Base-by-base conservation (phyloP, 176 grass and related monocot species). In the Carex cristatella region DNA sequence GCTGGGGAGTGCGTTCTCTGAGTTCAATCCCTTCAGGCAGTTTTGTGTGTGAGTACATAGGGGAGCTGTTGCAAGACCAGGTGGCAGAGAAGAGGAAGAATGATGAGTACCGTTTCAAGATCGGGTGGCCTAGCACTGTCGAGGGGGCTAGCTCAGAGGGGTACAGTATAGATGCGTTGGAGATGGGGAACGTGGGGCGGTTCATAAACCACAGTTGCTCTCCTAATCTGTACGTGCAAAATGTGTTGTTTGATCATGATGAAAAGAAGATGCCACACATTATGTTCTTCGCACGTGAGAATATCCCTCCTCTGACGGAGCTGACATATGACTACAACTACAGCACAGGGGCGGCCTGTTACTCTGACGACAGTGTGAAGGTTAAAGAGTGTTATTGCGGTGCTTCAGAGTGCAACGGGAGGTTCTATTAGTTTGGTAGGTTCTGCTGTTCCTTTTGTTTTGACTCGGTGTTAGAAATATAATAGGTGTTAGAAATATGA, bases 1-100 rank as follows among this genome's bases (percentile, higher is more conserved):
- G 89, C 0, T 94, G 92, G 92, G 92, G 92, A 40, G 78, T 94
- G 64, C 81, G 87, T 65, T 87, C 78, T 82, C 79, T 94, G 71
- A 85, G 86, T 33, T 89, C 82, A 7, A 92, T 94, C 73, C 86
- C 87, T 42, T 44, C 54, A 44, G 88, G 90, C 49, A 83, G 86
- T 9, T 94, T 94, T 87, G 76, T 94, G 5, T 94, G 92, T 75
- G 92, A 94, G 71, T 94, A 92, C 69, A 35, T 83, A 59, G 88
- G 90, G 51, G 90, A 94, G 58, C 4, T 94, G 65, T 23, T 92
- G 30, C 9, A 60, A 15, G 70, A 94, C 2, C 79, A 94, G 62
- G 88, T 88, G 9, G 90, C 81, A 10, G 30, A 92, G n/a, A 13
- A 88, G 49, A 92, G 81, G n/a, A 35, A 59, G 49, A 94, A 73